phyloP scores from a whole-genome alignment of 257 asterid genomes.

The Asclepias syriaca region DNA sequence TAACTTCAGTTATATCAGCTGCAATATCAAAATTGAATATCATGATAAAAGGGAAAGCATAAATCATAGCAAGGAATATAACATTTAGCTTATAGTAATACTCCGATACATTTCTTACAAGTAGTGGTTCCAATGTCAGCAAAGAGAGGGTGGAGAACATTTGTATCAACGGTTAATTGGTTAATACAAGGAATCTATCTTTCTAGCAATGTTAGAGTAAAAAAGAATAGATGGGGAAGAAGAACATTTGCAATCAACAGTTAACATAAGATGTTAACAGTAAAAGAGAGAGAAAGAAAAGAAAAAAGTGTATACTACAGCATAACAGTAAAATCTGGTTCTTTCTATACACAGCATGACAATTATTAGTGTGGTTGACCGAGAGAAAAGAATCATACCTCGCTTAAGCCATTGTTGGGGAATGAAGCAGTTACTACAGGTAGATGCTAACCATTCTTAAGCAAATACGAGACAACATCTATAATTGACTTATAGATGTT shows the following conservation, averaged over 20 bases:
- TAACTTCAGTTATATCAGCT: slow-evolving; percentile 62
- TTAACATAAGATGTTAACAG: background rate
- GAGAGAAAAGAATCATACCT: background rate
- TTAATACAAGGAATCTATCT: background rate
- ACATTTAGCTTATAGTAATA: background rate
- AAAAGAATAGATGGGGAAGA: background rate
- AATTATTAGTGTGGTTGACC: background rate
- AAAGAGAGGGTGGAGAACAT: too few relatives aligned
- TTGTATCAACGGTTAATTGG: background rate
- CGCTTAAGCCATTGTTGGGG: background rate
- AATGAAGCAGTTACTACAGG: background rate
- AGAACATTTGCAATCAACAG: background rate
- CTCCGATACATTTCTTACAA: background rate
- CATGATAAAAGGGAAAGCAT: background rate
- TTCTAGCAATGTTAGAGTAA: background rate
- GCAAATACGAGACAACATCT: background rate
- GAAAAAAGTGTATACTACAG: background rate
- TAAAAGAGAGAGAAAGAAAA: too few relatives aligned
- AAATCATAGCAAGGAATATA: background rate
- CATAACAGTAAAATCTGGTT: background rate
- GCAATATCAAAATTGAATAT: slow-evolving; percentile 12
- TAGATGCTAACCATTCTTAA: background rate
- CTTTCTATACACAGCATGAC: background rate
- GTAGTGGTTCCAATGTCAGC: too few relatives aligned
- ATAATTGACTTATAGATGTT: background rate